Base-by-base conservation (phyloP, 305 asterid species). In the Withania somnifera region DNA sequence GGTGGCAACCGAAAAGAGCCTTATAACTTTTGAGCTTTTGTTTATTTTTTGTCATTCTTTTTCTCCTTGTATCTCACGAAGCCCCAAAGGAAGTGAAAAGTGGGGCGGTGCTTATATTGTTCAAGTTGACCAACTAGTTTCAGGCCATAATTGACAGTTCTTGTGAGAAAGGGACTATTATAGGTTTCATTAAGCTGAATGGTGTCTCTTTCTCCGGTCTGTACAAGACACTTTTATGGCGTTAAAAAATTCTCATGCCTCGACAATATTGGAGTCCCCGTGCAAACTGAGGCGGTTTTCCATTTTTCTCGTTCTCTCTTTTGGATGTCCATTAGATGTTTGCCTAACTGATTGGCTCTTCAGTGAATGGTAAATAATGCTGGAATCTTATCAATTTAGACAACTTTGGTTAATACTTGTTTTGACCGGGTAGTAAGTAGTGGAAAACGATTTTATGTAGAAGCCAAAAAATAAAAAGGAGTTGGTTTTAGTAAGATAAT, bases 1-100 rank as follows among this genome's bases (percentile, higher is more conserved):
- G 42, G 36, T 5, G 54, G 54, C 11, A 54, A 36, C 71, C 30
- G 71, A 15, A 32, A n/a, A 32, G 47, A 52, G 52, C 30, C 28
- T 67, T 24, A 47, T 73, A 47, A 47, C n/a, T 73, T 73, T 73
- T 47, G 42, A 45, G 60, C 57, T 73, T 51, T 66, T 17, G 7
- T 40, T 17, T 5, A 54, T 51, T 53, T 76, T 67, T 15, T 81
- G 79, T 87, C 71, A 64, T 87, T 85, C 82, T 80, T 88, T 84
- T 75, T 82, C 69, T 15, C 34, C 51, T 13, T 42, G 38, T 42
- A 50, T 47, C 71, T 85, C 38, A 64, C 61, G 77, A 50, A 20
- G 56, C 42, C 79, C 83, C 68, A 83, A 15, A 13, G 13, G 71
- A 77, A 61, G 79, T 24, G 68, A 56, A 19, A 40, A 20, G 77